phyloP scores from a whole-genome alignment of 352 stramenopile species.

The Globisporangium heterothallicum region DNA sequence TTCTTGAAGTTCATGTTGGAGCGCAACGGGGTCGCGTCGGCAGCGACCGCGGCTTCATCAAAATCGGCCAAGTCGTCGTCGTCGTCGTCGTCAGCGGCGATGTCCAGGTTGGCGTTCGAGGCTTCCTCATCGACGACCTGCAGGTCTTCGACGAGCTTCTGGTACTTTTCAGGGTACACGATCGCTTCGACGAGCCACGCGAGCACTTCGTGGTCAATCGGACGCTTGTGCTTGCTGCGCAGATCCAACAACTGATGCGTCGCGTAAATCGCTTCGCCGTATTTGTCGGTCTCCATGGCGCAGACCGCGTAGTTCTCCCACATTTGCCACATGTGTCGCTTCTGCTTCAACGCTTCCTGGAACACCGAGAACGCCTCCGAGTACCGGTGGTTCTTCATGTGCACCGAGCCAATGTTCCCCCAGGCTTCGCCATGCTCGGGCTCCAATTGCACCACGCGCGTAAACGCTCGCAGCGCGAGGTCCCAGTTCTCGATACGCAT shows the following conservation, averaged over 20 bases:
- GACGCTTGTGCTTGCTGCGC: conserved; percentile 75
- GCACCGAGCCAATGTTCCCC: conserved; percentile 94
- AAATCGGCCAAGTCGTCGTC: conserved; percentile 51
- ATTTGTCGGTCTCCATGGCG: conserved; percentile 68
- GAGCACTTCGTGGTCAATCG: conserved; percentile 69
- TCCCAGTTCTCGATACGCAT: conserved; percentile 90
- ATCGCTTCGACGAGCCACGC: conserved; percentile 80
- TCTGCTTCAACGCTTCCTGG: conserved; percentile 85
- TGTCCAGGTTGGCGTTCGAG: too few relatives aligned
- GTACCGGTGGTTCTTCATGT: conserved; percentile 81
- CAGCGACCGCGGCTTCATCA: conserved; percentile 37
- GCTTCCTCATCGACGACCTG: conserved; percentile 19
- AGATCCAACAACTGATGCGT: conserved; percentile 80
- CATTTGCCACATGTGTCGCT: conserved; percentile 90
- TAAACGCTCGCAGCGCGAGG: conserved; percentile 85
- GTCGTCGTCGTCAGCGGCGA: conserved; percentile 17
- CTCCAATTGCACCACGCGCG: conserved; percentile 91
- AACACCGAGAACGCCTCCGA: conserved; percentile 78
- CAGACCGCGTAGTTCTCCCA: conserved; percentile 89
- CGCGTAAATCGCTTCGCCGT: conserved; percentile 78
- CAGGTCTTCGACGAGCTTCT: conserved; percentile 27
- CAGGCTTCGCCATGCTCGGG: conserved; percentile 93
- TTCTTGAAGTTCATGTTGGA: conserved; percentile 66
- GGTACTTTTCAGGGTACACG: conserved; percentile 50
- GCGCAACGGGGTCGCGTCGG: conserved; percentile 39